phyloP scores from a whole-genome alignment of 1,139 yeast genomes.

The Chernovozyma sophiae-reginae region DNA sequence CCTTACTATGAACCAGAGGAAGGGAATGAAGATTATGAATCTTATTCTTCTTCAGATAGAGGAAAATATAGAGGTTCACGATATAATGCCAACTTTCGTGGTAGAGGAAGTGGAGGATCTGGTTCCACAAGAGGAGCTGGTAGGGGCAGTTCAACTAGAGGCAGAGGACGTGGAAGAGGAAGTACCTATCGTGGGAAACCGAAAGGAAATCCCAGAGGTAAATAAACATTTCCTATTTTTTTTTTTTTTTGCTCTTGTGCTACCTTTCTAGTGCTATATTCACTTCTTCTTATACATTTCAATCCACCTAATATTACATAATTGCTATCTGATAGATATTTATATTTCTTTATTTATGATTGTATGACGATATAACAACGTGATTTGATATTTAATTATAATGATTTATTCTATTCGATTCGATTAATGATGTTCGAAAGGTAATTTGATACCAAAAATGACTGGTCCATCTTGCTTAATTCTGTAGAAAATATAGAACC shows the following conservation, averaged over 20 bases:
- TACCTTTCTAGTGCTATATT: no score
- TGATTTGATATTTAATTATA: background rate
- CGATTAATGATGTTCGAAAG: slow-evolving; percentile 35
- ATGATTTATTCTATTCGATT: background rate
- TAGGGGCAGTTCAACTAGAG: slow-evolving; percentile 13
- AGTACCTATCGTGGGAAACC: slow-evolving; percentile 1
- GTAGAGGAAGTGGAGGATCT: slow-evolving; percentile 15
- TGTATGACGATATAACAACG: background rate
- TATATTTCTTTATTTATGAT: no score
- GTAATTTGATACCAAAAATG: slow-evolving; percentile 47
- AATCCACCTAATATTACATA: no score
- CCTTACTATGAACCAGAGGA: background rate
- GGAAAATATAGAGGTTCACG: slow-evolving; percentile 3
- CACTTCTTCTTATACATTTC: no score
- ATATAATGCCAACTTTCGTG: slow-evolving; percentile 6
- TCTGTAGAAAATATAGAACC: slow-evolving; percentile 83
- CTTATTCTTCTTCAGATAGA: background rate
- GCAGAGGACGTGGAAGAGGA: slow-evolving; percentile 8
- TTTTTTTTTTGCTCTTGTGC: no score
- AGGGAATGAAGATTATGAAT: background rate
- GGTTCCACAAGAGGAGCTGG: slow-evolving; percentile 17
- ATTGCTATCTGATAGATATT: background rate
- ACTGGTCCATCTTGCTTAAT: slow-evolving; percentile 67
- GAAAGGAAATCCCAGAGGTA: slow-evolving; percentile 1
- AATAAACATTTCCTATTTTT: no score